Percentiles rank a stretch among this genome's conserved stretches.
phyloP scores from a whole-genome alignment of 306 rosid species.

The Ammopiptanthus mongolicus region DNA sequence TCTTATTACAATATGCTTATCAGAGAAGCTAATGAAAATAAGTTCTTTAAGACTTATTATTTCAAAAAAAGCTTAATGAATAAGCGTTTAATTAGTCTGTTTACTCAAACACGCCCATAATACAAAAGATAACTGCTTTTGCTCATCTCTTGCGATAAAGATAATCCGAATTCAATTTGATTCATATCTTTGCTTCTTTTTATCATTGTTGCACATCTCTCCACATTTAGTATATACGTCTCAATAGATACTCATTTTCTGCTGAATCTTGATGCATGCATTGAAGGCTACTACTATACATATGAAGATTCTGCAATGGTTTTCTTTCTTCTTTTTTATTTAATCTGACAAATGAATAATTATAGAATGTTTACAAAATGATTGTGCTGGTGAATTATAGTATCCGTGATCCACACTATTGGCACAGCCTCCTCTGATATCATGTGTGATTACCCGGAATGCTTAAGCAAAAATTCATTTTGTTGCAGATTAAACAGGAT shows the following conservation, averaged over 20 bases:
- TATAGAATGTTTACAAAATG: background rate
- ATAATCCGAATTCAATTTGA: background rate
- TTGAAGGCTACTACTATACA: background rate
- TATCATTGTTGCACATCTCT: background rate
- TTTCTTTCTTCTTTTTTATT: background rate
- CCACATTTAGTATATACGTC: background rate
- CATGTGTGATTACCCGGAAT: background rate
- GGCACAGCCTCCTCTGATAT: background rate
- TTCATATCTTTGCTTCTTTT: constrained; percentile 11
- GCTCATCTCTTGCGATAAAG: background rate
- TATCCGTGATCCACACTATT: background rate
- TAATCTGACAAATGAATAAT: background rate
- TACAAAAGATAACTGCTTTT: background rate
- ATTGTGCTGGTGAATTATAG: constrained; percentile 9
- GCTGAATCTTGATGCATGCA: background rate
- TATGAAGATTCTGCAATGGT: background rate
- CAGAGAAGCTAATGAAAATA: no score
- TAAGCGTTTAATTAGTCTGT: no score
- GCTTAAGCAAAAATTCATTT: constrained; percentile 14
- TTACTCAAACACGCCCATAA: no score
- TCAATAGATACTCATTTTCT: background rate
- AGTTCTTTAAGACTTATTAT: no score
- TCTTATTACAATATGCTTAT: no score
- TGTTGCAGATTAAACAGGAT: constrained; percentile 64
- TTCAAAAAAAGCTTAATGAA: no score